phyloP scores from a whole-genome alignment of 306 rosid genomes.

The Vigna hirtella region DNA sequence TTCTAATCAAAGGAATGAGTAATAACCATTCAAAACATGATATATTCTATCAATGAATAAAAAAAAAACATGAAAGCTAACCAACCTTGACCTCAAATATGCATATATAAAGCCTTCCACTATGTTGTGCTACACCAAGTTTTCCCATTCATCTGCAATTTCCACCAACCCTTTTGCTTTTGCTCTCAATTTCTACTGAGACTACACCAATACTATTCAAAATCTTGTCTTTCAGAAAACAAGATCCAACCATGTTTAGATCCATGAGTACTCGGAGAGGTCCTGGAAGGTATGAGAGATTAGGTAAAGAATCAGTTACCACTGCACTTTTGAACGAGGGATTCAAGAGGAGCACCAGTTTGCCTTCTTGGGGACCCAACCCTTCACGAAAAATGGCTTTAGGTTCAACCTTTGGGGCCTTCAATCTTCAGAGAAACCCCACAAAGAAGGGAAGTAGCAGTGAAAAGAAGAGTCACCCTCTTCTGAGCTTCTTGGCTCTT shows the following conservation, averaged over 20 bases:
- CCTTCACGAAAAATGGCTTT: conserved; percentile 31
- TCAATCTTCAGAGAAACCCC: conserved; percentile 52
- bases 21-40: conserved; percentile 22
- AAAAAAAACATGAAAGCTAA: not conserved
- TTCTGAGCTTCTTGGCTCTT: conserved; percentile 55
- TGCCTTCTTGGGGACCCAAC: conserved; percentile 48
- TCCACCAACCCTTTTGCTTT: not conserved
- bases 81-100: conserved; percentile 28
- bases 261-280: conserved; percentile 57
- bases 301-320: conserved; percentile 55
- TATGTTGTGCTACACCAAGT: not conserved
- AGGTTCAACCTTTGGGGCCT: conserved; percentile 40
- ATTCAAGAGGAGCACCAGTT: conserved; percentile 58
- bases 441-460: conserved; percentile 48
- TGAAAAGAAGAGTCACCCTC: conserved; percentile 57
- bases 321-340: conserved; percentile 40
- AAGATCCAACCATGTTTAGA: conserved; percentile 54
- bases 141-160: not conserved
- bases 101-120: conserved; percentile 33
- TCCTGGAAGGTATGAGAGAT: conserved; percentile 52
- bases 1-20: not conserved
- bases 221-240: not conserved
- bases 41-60: not conserved
- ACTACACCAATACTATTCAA: not conserved
- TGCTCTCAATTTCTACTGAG: not conserved